phyloP scores from a whole-genome alignment of 208 protist genomes.

The Zelonia costaricensis region DNA sequence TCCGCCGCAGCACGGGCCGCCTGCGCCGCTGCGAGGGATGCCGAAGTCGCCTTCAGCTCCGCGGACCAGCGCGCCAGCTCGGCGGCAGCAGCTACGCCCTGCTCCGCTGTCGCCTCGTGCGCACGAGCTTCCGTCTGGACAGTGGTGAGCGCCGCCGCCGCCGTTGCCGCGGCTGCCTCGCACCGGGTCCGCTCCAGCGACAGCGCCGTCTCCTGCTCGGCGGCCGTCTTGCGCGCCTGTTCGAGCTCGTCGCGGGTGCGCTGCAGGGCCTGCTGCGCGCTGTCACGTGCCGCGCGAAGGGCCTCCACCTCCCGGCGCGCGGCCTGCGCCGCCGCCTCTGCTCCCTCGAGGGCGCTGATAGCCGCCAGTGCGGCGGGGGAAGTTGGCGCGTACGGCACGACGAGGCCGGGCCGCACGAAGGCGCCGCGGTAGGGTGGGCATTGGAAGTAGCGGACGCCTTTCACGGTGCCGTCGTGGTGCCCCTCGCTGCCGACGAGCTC shows the following conservation, averaged over 20 bases:
- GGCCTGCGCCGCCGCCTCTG: conserved; percentile 2
- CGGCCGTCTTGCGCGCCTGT: too few species aligned
- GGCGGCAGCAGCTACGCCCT: too few species aligned
- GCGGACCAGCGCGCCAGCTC: conserved; percentile 8
- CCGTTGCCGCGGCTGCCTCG: too few species aligned
- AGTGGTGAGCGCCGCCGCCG: too few species aligned
- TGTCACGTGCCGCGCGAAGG: not conserved
- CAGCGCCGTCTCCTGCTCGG: too few species aligned
- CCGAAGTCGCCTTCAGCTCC: conserved; percentile 7
- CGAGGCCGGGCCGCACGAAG: conserved; percentile 57
- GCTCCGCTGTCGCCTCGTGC: too few species aligned
- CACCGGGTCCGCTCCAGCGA: too few species aligned
- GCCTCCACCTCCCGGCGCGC: not conserved
- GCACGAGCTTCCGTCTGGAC: too few species aligned
- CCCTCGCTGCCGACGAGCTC: conserved; percentile 53
- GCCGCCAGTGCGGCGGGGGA: not conserved
- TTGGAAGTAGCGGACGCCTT: conserved; percentile 45
- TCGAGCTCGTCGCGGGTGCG: too few species aligned
- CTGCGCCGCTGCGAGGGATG: not conserved
- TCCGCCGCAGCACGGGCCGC: conserved; percentile 1
- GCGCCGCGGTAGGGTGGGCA: conserved; percentile 53
- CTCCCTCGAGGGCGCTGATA: not conserved
- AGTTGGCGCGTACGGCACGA: conserved; percentile 27
- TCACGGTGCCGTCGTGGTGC: conserved; percentile 54
- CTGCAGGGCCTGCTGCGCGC: too few species aligned